phyloP scores from a whole-genome alignment of 106 monocot species.

The Agapanthus africanus region DNA sequence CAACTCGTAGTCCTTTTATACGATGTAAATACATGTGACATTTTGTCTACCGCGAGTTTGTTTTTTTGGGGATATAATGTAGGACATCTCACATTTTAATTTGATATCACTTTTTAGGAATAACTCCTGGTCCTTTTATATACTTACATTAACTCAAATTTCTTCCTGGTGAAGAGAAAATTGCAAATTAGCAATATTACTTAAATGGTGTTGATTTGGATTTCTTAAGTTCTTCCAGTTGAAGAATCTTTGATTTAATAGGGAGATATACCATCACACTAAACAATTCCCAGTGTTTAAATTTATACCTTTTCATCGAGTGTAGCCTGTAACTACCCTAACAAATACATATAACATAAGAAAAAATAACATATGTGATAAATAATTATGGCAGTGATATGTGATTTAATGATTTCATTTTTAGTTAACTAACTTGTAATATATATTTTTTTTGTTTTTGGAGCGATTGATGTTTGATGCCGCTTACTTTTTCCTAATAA shows the following conservation, averaged over 20 bases:
- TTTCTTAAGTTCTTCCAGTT: background rate
- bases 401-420: too few species aligned
- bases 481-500: too few species aligned
- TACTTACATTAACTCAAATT: background rate
- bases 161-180: background rate
- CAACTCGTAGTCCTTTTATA: too few species aligned
- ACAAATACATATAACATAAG: background rate
- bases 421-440: too few species aligned
- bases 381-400: too few species aligned
- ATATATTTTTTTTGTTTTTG: too few species aligned
- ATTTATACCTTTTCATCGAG: background rate
- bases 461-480: too few species aligned
- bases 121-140: background rate
- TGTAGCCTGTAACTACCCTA: background rate
- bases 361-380: background rate
- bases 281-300: background rate
- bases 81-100: too few species aligned
- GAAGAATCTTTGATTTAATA: background rate
- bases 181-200: too few species aligned
- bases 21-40: too few species aligned
- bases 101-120: background rate
- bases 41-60: too few species aligned
- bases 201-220: background rate
- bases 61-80: too few species aligned
- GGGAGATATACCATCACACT: background rate